Evolutionary conservation across 495 filamentous ascomycete species (phyloP), one percentile per base, ranked within the genome.

Genomic region (Annulohypoxylon stygium): DNA sequence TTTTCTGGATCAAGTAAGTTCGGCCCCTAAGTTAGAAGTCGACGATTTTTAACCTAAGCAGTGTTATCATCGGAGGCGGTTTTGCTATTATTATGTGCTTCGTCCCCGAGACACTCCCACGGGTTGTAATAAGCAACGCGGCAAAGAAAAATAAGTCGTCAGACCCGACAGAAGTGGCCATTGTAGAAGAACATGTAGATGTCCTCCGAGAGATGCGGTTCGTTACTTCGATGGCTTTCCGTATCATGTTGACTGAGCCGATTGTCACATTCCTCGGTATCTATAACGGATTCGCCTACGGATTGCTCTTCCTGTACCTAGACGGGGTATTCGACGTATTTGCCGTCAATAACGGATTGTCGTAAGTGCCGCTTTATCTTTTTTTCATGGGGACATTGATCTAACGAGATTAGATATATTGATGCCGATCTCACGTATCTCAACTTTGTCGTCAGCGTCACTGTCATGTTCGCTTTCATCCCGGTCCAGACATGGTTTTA

Each of bases 291-390:
- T 80, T 80, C 48, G 71, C 77, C 14, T 82, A 81, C 51, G 79
- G 79, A 7, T 48, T 81, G 10, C 61, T 81, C 4, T 82, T 75
- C 62, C 26, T 82, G 23, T 82, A 81, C 34, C 64, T 82, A 18
- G 79, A 82, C 54, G 81, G 81, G 4, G 77, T 81, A 3, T 80
- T 78, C 57, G 81, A 82, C 34, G 79, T 82, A 34, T 82, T 81
- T 63, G 76, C 75, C 14, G 51, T 78, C 16, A 82, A 81, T 47
- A 82, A 82, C 34, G 77, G 76, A 6, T 73, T 82, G 30, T 78
- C 78, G 77, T 80, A 69, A 64, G 79, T 73, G 8, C 3, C 47
- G 10, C 25, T 36, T 11, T 11, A 45, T 63, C 37, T 18, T 39
- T 16, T 20, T 16, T 20, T 12, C 34, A 12, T 26, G 0, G 34